These are phyloP conservation scores for Fusarium longipes DNA, from an alignment of 2,329 filamentous ascomycete species.

Conservation along the genomic window DNA sequence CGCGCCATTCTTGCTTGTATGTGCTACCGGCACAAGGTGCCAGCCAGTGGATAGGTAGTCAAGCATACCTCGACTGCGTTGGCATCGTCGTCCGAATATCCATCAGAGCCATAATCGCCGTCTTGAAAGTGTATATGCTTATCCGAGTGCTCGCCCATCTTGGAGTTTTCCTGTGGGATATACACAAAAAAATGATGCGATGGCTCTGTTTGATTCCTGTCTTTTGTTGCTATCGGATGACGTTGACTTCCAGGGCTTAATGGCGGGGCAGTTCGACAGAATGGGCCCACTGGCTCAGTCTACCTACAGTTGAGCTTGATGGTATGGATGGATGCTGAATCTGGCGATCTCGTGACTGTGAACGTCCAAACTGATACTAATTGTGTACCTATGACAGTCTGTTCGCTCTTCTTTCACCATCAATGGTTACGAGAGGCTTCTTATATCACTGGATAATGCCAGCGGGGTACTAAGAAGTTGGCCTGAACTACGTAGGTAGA, in stretches of 20 bases:
- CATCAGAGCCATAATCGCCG: constrained; percentile 53
- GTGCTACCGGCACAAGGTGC: not conserved
- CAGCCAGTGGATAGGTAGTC: not conserved
- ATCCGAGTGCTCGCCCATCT: constrained; percentile 34
- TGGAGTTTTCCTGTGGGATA: not conserved
- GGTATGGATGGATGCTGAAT: not conserved
- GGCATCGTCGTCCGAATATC: constrained; percentile 62
- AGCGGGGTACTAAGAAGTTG: not conserved
- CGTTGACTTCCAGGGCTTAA: constrained; percentile 27
- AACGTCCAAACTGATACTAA: not conserved
- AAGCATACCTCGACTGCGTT: constrained; percentile 62
- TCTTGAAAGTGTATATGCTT: constrained; percentile 50
- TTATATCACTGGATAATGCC: not conserved
- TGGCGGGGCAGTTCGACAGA: constrained; percentile 28
- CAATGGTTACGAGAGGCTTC: not conserved
- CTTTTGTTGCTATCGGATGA: constrained; percentile 23
- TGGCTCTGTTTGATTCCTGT: constrained; percentile 2
- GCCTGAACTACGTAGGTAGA: no score
- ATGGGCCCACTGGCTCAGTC: constrained; percentile 20
- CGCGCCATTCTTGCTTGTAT: not conserved
- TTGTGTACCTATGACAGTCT: not conserved
- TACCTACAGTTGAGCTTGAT: not conserved
- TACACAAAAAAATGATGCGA: not conserved
- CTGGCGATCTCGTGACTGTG: not conserved
- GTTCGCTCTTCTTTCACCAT: not conserved